phyloP scores from a whole-genome alignment of 2,329 filamentous ascomycete genomes.

The Cercospora brassicicola region DNA sequence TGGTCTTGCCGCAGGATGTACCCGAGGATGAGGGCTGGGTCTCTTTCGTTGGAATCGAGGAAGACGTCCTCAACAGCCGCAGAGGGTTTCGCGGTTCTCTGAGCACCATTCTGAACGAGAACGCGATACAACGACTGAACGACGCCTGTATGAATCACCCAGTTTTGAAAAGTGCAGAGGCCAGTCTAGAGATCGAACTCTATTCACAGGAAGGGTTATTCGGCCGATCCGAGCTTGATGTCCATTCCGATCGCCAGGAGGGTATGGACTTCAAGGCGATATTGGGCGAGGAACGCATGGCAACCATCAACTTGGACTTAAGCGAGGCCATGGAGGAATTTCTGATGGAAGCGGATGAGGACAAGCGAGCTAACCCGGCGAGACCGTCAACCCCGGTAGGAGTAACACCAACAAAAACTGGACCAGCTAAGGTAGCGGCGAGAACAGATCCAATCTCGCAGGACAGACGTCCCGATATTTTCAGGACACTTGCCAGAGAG shows the following conservation, averaged over 20 bases:
- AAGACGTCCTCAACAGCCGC: neutral
- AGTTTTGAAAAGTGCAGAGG: neutral
- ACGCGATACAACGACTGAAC: neutral
- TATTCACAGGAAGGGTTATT: constrained; percentile 2
- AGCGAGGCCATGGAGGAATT: neutral
- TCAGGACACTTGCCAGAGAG: neutral
- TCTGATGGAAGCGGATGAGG: neutral
- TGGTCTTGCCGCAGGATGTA: neutral
- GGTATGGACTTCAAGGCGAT: constrained; percentile 2
- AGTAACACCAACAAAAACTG: neutral
- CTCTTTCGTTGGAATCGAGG: constrained; percentile 1
- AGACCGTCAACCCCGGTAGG: neutral
- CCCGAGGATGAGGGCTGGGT: constrained; percentile 9
- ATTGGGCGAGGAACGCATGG: constrained; percentile 4
- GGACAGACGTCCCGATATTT: neutral
- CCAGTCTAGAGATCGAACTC: constrained; percentile 2
- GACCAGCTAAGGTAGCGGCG: neutral
- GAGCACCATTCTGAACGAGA: neutral
- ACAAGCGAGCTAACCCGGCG: neutral
- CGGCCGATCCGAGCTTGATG: neutral
- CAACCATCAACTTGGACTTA: neutral
- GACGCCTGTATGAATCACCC: neutral
- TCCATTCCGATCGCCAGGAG: neutral
- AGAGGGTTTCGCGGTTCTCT: neutral
- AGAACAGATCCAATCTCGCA: neutral